Conservation (phyloP, 208 protist species). For the Leishmania aethiopica region DNA sequence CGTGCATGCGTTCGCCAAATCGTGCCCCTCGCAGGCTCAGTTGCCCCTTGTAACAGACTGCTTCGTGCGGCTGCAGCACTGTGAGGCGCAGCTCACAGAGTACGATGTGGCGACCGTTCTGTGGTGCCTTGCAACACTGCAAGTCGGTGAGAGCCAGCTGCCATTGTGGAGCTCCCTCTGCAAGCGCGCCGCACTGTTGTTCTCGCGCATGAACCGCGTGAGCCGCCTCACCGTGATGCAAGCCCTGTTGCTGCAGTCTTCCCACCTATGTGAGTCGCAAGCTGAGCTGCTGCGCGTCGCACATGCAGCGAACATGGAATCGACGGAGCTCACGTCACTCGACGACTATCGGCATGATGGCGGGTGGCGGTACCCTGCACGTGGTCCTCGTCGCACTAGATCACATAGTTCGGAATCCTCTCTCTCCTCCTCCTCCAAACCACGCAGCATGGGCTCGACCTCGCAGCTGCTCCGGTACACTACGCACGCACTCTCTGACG, state of each 20-base stretch:
- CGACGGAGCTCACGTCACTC: not conserved
- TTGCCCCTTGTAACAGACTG: slow-evolving; percentile 42
- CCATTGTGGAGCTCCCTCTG: slow-evolving; percentile 60
- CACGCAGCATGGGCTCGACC: slow-evolving; percentile 1
- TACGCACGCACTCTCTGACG: slow-evolving; percentile 26
- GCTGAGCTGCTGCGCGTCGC: slow-evolving; percentile 27
- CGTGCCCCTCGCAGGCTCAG: slow-evolving; percentile 25
- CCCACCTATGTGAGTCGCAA: slow-evolving; percentile 27
- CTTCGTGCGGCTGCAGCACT: slow-evolving; percentile 40
- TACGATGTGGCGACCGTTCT: slow-evolving; percentile 50
- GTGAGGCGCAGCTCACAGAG: slow-evolving; percentile 50
- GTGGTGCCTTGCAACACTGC: slow-evolving; percentile 69
- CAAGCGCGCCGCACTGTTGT: slow-evolving; percentile 44
- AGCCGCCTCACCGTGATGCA: slow-evolving; percentile 55
- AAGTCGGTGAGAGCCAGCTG: slow-evolving; percentile 16
- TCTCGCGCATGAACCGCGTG: slow-evolving; percentile 36
- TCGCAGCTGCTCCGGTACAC: slow-evolving; percentile 26
- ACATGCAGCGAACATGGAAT: not conserved
- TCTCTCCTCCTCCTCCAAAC: not conserved
- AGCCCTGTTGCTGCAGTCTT: slow-evolving; percentile 43
- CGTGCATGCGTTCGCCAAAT: slow-evolving; percentile 64
- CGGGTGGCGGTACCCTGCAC: not conserved
- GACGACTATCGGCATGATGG: not conserved
- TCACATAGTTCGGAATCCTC: not conserved
- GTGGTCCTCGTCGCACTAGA: not conserved